Evolutionary conservation across 345 rosid species (phyloP), one percentile per base, ranked within the genome.

Genomic region (Triadica sebifera): DNA sequence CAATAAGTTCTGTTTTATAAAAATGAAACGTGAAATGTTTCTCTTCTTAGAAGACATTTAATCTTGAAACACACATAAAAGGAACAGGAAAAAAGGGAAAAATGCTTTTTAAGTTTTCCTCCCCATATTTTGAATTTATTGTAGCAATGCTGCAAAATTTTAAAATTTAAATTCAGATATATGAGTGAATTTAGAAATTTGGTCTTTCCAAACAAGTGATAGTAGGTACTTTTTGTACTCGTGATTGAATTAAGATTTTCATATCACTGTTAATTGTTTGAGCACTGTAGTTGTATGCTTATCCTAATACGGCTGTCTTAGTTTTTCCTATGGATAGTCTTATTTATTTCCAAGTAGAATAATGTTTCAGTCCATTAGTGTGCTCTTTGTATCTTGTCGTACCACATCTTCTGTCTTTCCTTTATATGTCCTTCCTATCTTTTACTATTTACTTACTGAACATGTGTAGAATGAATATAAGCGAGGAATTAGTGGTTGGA

Each of bases 401-500:
- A 46, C 24, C 46, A n/a, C 24, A 34, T 62, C 3, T 62, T 62
- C 34, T 3, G 39, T 29, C 29, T 41, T 41, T 55, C 69, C 70
- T 63, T 4, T 24, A 41, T 71, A 43, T 43, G 1, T 43, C 47
- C 47, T 43, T 37, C 50, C 43, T 52, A 17, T 37, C 6, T 22
- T 59, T 69, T 65, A 69, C 43, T 29, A 49, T 45, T 19, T 67
- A 45, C 69, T 61, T 62, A 55, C 22, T 75, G 55, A 7, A 74
- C 51, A 39, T 75, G 56, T 84, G 82, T 80, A 95, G 99, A 95
- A 91, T 84, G 98, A 95, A 83, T 95, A 95, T 72, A 95, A 95
- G 80, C 85, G 99, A 74, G 99, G 99, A 76, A 90, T 95, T 53
- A 95, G 99, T 71, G 90, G 96, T 65, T 95, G 99, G 99, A 89